Base-by-base conservation (phyloP, 2,329 filamentous ascomycete species). In the Calonectria naviculata region DNA sequence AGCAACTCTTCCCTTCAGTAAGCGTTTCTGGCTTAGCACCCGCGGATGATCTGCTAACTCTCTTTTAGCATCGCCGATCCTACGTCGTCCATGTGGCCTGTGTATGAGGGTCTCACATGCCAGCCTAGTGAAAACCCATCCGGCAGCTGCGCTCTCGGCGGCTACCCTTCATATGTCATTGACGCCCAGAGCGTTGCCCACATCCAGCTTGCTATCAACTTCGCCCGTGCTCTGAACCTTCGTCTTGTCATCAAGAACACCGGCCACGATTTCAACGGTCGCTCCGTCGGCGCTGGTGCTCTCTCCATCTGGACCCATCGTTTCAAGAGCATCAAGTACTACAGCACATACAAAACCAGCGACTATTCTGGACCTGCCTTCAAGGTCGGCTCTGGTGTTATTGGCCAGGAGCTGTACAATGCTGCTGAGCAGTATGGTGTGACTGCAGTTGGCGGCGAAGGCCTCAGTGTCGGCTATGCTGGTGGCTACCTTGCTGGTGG, bases 221-320 rank as follows among this genome's bases (percentile, higher is more conserved):
- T 88, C 71, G 86, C 87, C n/a, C 81, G 83, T 12, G 82, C 81
- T 34, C 75, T 81, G 12, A 86, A 87, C 70, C 74, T 88, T 5
- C 85, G 86, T 5, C 76, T 88, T n/a, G 83, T 87, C 12, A 81
- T 88, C 67, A 88, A 78, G 66, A 81, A 88, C 79, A 89, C 86
- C 0, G 87, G 87, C 44, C 87, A 88, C 73, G 85, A 87, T 71
- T 87, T 86, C 75, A 80, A 82, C 7, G 91, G 90, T 36, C 89
- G 87, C 1, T 76, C 74, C 13, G 88, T 89, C 0, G 91, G 90
- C n/a, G 87, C 87, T 31, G 91, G 91, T 2, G 84, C 88, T 0
- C 79, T 91, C 4, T 84, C 86, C 8, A 82, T 92, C 63, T 91
- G 90, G 85, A 91, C 86, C 9, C 89, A 91, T 70, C 80, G 85